phyloP scores from a whole-genome alignment of 2,329 filamentous ascomycete genomes.

The Verticillium isaacii region DNA sequence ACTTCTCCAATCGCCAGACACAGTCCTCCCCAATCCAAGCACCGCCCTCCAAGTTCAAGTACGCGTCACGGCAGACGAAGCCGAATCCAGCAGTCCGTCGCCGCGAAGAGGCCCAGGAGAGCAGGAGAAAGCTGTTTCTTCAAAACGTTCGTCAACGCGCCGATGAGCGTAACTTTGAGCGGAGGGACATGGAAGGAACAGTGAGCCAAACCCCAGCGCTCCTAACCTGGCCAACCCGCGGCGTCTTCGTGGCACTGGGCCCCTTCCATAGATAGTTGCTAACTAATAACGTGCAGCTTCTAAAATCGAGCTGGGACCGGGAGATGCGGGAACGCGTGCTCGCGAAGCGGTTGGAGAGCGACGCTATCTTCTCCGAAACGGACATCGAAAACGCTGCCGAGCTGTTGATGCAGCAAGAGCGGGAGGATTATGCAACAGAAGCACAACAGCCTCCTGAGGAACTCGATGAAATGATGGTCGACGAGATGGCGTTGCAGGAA shows the following conservation, averaged over 20 bases:
- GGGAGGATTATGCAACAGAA: slow-evolving; percentile 14
- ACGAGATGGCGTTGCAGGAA: slow-evolving; percentile 45
- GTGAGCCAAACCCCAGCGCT: slow-evolving; percentile 20
- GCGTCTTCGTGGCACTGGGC: neutral
- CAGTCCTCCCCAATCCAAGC: slow-evolving; percentile 40
- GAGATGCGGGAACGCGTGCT: slow-evolving; percentile 22
- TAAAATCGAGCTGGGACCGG: slow-evolving; percentile 30
- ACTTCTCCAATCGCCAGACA: slow-evolving; percentile 29
- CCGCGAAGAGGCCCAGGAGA: slow-evolving; percentile 58
- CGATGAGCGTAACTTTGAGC: slow-evolving; percentile 56
- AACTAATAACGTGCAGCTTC: slow-evolving; percentile 16
- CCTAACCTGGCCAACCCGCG: neutral
- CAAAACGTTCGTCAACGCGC: slow-evolving; percentile 58
- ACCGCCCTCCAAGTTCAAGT: slow-evolving; percentile 36
- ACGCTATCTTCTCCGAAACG: slow-evolving; percentile 39
- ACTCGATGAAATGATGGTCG: slow-evolving; percentile 47
- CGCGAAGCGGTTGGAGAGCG: slow-evolving; percentile 31
- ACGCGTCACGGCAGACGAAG: slow-evolving; percentile 50
- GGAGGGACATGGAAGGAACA: slow-evolving; percentile 59
- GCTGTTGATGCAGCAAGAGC: slow-evolving; percentile 15
- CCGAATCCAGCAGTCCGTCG: slow-evolving; percentile 58
- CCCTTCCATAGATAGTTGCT: slow-evolving; percentile 1
- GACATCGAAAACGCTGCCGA: slow-evolving; percentile 47
- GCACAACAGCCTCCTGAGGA: slow-evolving; percentile 15
- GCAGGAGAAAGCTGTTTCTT: slow-evolving; percentile 63